Evolutionary conservation across 306 rosid species (phyloP), one percentile per base, ranked within the genome.

Genomic region (Glycine tomentella): DNA sequence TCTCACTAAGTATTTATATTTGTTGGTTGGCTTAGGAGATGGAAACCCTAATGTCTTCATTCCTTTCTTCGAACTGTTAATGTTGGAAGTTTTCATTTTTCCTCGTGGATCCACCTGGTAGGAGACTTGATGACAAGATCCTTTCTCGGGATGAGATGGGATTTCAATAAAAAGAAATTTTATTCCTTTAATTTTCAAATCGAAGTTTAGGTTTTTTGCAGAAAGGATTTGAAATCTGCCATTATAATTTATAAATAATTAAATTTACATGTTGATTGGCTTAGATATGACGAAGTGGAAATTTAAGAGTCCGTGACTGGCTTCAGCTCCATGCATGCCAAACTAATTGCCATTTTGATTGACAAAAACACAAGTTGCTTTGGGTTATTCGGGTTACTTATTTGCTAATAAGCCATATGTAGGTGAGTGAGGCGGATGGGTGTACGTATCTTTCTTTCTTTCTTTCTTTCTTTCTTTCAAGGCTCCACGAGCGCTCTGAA

Each of bases 401-500:
- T 67, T 42, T 67, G 14, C 53, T 42, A 42, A 42, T 44, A 67
- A 16, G 16, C 51, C 13, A 65, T 66, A 66, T n/a, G 51, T 11
- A 46, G 74, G 1, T 25, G 31, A 25, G 8, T 9, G 36, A 45
- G 8, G 9, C 55, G 16, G 73, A 45, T 68, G 52, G 52, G 72
- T 42, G 33, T 63, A 15, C n/a, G 71, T 15, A 3, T 34, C 38
- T 34, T 34, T 34, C 44, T 38, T 16, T 69, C 5, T 17, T 46
- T 51, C 44, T 74, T n/a, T n/a, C n/a, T n/a, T n/a, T n/a, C n/a
- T n/a, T n/a, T n/a, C n/a, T n/a, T n/a, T n/a, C n/a, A n/a, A 57
- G 67, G 68, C 68, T 57, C 78, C 68, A 73, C 53, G 64, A 55
- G 66, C 20, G 16, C 66, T 73, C 78, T 73, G 78, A 73, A 73